Base-by-base conservation (phyloP, 1,139 yeast genomes). In the Meyerozyma smithsonii region DNA sequence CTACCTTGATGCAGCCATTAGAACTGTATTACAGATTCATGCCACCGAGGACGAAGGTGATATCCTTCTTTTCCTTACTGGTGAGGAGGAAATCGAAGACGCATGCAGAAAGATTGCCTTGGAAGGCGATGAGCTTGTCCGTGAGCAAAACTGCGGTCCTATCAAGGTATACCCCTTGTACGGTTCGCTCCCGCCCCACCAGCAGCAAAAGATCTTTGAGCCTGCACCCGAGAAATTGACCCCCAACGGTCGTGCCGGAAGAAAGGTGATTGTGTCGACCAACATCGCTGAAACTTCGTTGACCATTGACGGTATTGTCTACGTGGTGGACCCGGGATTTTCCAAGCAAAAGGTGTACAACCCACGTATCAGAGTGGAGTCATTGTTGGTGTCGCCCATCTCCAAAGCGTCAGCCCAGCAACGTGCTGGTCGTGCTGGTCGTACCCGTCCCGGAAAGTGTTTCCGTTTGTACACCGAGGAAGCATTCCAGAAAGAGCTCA, bases 391-490 rank as follows among this genome's bases (percentile, higher is more conserved):
- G 5, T 87, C 96, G 7, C 98, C 98, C 36, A 90, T 92, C 47
- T 90, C 97, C 12, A 92, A 89, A 63, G 98, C 98, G 0, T 82
- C 95, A 39, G 96, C 98, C 1, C 97, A 90, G 63, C 98, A 92
- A 65, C 79, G 98, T 66, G 97, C 98, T 24, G 98, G 98, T 77
- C 89, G 98, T 78, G 98, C 98, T 42, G 98, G 98, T 72, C 94
- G 98, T 79, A 92, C 98, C 5, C 79, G 96, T 57, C 97, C 98
- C 7, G 98, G 98, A 59, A 92, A 92, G 62, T 90, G 97, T 65
- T 92, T 90, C 76, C 76, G 98, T 56, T 73, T 92, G 42, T 92
- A 92, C 64, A 92, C 98, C 1, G 97, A 92, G 59, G 97, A 89
- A 55, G 97, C 98, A 2, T 92, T 87, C 72, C 81, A 89, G 58